phyloP scores from a whole-genome alignment of 257 asterid species.

The Nicotiana tabacum region DNA sequence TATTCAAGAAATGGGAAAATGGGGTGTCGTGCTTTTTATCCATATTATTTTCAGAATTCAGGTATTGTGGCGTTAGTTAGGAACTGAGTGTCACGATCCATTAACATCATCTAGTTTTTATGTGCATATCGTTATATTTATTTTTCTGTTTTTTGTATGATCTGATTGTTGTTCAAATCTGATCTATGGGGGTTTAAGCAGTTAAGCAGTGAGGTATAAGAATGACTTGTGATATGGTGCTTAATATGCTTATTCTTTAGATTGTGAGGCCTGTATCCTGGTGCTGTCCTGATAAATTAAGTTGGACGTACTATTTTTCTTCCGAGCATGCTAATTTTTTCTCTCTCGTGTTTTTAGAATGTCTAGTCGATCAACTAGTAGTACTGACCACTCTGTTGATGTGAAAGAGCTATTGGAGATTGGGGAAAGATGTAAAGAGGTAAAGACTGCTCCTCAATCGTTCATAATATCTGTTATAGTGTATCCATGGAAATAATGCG shows the following conservation, averaged over 20 bases:
- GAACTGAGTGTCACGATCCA: neutral
- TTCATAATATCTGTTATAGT: neutral
- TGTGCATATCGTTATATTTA: neutral
- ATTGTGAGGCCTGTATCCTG: neutral
- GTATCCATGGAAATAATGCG: neutral
- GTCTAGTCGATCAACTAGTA: constrained; percentile 43
- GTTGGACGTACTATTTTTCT: neutral
- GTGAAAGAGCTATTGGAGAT: constrained; percentile 53
- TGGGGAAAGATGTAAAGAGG: constrained; percentile 71
- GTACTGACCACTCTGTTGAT: constrained; percentile 38
- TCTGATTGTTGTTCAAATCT: neutral
- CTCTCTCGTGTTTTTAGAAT: constrained; percentile 37
- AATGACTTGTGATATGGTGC: neutral
- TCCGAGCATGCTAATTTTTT: neutral
- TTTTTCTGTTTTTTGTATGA: neutral
- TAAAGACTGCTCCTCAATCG: constrained; percentile 15
- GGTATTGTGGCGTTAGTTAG: neutral
- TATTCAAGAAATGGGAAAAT: neutral
- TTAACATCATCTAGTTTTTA: neutral
- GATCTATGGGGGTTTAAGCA: neutral
- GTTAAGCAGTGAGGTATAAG: neutral
- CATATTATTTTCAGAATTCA: neutral
- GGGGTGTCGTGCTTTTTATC: neutral
- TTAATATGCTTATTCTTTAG: neutral
- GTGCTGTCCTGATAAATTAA: neutral